Base-by-base conservation (phyloP, 176 grass and related monocot species). In the Poa annua region DNA sequence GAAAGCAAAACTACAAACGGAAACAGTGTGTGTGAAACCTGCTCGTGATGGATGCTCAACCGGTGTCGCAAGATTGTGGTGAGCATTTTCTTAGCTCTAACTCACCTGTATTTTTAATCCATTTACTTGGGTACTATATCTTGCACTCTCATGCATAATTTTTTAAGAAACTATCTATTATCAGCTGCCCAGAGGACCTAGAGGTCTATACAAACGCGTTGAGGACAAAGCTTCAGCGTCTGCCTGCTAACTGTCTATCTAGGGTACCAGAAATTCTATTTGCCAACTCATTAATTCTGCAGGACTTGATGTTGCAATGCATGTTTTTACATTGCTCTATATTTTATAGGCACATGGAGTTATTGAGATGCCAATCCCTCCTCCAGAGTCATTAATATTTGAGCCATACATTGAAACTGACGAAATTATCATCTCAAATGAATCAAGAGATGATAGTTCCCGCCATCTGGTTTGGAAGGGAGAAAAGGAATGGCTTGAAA, bases 1-100 rank as follows among this genome's bases (percentile, higher is more conserved):
- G 80, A 87, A 78, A 83, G 20, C 72, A 79, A 88, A 86, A 75
- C 67, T 98, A 21, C 82, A 79, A 79, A 84, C 88, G 25, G 71
- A 91, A 52, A 91, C 96, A 3, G 78, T 95, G 26, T 98, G 96
- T 84, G 92, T 98, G 86, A 98, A 98, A 86, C 96, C 96, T 80
- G 85, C 90, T 88, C 71, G 90, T 84, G 96, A 98, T 24, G 96
- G 96, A 70, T 98, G 96, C 83, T 98, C 96, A 42, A 98, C 96
- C 91, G 96, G 96, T 77, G 92, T 98, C 65, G 96, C 92, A 84
- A 95, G 96, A 93, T 75, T 98, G 65, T 81, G 96, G 96, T 95
- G 86, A 85, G 77, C 51, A 76, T 82, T 83, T 78, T 66, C 36
- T 52, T 36, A 38, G 17, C 42, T 85, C 66, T 24, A 61, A 51